phyloP scores from a whole-genome alignment of 177 flowering plant genomes.

The Vitis hybrid region DNA sequence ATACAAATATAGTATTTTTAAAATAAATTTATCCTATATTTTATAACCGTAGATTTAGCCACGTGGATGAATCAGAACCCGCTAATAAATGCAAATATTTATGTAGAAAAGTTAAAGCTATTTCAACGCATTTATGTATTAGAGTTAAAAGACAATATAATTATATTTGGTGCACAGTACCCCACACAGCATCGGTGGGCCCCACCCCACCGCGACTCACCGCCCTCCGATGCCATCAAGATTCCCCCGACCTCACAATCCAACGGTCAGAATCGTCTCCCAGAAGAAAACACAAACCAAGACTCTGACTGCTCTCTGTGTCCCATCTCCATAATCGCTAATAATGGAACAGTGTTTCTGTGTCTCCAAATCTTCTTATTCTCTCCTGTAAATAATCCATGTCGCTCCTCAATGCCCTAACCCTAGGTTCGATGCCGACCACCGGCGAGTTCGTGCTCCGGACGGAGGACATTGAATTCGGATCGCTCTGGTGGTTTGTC shows the following conservation, averaged over 20 bases:
- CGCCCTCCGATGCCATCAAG: too few species aligned
- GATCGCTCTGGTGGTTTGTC: conserved; percentile 58
- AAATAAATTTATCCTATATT: too few species aligned
- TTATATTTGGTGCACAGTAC: too few species aligned
- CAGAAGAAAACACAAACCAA: background rate
- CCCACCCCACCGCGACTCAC: too few species aligned
- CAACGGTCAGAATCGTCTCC: background rate
- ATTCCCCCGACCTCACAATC: background rate
- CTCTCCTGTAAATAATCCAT: background rate
- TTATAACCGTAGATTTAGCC: too few species aligned
- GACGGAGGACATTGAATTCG: conserved; percentile 49
- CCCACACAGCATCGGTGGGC: too few species aligned
- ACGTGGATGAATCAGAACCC: too few species aligned
- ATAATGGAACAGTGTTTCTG: background rate
- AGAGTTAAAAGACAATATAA: too few species aligned
- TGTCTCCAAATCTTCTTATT: background rate
- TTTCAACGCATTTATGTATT: too few species aligned
- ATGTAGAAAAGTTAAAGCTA: too few species aligned
- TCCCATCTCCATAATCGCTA: background rate
- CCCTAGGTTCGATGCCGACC: conserved; percentile 9
- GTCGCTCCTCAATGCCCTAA: conserved; percentile 11
- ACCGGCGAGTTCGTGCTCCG: conserved; percentile 13
- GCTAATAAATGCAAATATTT: too few species aligned
- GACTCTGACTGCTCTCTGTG: background rate
- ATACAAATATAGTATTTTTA: too few species aligned